Evolutionary conservation across 2,329 filamentous ascomycete genomes (phyloP).

Genomic region (Aspergillus felis): DNA sequence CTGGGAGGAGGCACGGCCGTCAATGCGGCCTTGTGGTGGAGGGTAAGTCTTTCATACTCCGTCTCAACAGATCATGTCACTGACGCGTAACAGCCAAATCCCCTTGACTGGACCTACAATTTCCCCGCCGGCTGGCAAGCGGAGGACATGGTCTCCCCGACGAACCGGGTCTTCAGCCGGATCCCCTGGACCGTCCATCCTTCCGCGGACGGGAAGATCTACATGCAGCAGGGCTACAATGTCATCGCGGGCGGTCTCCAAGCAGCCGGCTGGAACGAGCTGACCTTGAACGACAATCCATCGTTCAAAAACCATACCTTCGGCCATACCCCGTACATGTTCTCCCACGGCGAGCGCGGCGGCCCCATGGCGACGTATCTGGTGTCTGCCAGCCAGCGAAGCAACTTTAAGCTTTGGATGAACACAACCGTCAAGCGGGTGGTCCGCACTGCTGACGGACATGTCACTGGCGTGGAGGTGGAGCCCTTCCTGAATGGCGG

Average conservation of each 20-base stretch:
- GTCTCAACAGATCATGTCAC: background rate
- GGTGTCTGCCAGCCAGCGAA: constrained; percentile 2
- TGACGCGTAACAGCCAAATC: constrained; percentile 2
- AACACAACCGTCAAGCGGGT: constrained; percentile 8
- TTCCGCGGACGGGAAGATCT: constrained; percentile 3
- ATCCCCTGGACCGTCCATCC: constrained; percentile 6
- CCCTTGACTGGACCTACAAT: constrained; percentile 4
- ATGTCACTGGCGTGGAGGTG: constrained; percentile 6
- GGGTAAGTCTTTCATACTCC: background rate
- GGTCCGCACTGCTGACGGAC: background rate
- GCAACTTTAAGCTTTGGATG: constrained; percentile 6
- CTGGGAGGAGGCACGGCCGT: constrained; percentile 51
- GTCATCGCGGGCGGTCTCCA: background rate
- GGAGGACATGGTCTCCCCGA: constrained; percentile 3
- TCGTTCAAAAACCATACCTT: constrained; percentile 4
- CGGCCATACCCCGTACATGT: constrained; percentile 8
- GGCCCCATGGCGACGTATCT: constrained; percentile 8
- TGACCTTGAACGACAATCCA: constrained; percentile 1
- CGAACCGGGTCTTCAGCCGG: constrained; percentile 4
- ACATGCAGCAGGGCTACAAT: constrained; percentile 5
- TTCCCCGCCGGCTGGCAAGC: constrained; percentile 7
- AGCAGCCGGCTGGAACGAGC: constrained; percentile 1
- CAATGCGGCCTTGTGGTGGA: constrained; percentile 8
- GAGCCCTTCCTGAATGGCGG: constrained; percentile 9
- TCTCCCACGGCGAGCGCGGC: constrained; percentile 7